These are phyloP conservation scores for Harringtonia lauricola DNA, from an alignment of 2,329 filamentous ascomycete genomes.

Conservation along the genomic window DNA sequence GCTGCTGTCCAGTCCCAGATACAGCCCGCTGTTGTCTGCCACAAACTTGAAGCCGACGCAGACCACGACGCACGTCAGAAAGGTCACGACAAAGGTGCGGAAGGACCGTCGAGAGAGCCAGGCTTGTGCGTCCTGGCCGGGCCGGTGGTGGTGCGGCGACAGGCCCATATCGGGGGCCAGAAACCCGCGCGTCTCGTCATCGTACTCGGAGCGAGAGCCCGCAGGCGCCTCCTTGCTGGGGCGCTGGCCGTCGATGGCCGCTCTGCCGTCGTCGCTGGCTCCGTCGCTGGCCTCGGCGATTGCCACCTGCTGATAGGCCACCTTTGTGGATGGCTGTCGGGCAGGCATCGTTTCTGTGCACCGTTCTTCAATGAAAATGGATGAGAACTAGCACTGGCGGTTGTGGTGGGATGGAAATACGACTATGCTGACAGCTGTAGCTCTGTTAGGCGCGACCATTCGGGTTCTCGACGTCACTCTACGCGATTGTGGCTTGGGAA, in stretches of 20 bases:
- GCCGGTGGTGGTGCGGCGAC: conserved; percentile 3
- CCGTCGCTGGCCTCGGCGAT: conserved; percentile 2
- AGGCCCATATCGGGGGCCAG: background rate
- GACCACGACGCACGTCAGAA: conserved; percentile 14
- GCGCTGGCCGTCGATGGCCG: background rate
- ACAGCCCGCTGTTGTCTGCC: conserved; percentile 11
- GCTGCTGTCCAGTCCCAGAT: conserved; percentile 4
- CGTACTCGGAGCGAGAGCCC: background rate
- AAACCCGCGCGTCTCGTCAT: conserved; percentile 7
- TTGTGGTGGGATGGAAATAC: too few species aligned
- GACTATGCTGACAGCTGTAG: too few species aligned
- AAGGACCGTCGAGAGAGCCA: conserved; percentile 7
- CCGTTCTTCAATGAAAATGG: too few species aligned
- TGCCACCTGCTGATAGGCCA: conserved; percentile 7
- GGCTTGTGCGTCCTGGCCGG: conserved; percentile 2
- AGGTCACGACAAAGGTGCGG: conserved; percentile 11
- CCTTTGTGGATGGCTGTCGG: background rate
- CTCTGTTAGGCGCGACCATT: too few species aligned
- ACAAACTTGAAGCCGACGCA: conserved; percentile 14
- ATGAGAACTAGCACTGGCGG: too few species aligned
- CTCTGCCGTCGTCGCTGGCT: conserved; percentile 1
- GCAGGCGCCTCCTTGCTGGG: background rate
- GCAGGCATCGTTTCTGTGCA: too few species aligned
- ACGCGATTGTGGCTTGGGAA: too few species aligned
- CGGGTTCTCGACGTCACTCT: too few species aligned